phyloP scores from a whole-genome alignment of 129 eudicot genomes.

The Deinandra increscens region DNA sequence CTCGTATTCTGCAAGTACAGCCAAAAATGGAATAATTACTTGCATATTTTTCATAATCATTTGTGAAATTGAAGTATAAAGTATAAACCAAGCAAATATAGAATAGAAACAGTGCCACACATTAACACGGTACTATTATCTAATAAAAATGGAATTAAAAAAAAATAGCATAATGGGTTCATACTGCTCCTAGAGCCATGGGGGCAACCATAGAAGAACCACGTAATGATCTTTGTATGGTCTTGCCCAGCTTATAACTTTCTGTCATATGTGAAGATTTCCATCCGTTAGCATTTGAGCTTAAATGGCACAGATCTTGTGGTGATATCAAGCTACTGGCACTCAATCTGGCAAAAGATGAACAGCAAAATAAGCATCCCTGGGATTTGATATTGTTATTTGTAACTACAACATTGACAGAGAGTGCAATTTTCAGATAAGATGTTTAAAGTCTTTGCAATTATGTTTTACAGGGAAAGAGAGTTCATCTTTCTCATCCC shows the following conservation, averaged over 20 bases:
- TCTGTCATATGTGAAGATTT: constrained; percentile 25
- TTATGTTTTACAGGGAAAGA: not conserved
- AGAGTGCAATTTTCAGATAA: not conserved
- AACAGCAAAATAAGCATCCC: constrained; percentile 16
- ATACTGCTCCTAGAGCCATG: constrained; percentile 62
- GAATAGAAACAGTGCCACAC: not conserved
- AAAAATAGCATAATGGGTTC: constrained; percentile 1
- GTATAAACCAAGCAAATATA: not conserved
- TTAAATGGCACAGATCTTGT: constrained; percentile 30
- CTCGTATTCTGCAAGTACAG: constrained; percentile 62
- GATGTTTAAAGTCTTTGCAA: not conserved
- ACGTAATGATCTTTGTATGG: constrained; percentile 27
- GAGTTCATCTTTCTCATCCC: too few species aligned
- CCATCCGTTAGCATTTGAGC: constrained; percentile 18
- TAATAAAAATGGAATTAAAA: not conserved
- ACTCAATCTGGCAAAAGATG: constrained; percentile 29
- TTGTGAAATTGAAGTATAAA: not conserved
- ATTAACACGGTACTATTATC: not conserved
- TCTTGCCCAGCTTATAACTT: constrained; percentile 22
- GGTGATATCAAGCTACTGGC: constrained; percentile 36
- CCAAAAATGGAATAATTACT: constrained; percentile 10
- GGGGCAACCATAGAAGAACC: constrained; percentile 41
- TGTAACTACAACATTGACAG: not conserved
- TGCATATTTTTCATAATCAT: not conserved
- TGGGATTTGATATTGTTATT: not conserved